Evolutionary conservation across 2,329 filamentous ascomycete genomes (phyloP).

Genomic region (Aspergillus proliferans): DNA sequence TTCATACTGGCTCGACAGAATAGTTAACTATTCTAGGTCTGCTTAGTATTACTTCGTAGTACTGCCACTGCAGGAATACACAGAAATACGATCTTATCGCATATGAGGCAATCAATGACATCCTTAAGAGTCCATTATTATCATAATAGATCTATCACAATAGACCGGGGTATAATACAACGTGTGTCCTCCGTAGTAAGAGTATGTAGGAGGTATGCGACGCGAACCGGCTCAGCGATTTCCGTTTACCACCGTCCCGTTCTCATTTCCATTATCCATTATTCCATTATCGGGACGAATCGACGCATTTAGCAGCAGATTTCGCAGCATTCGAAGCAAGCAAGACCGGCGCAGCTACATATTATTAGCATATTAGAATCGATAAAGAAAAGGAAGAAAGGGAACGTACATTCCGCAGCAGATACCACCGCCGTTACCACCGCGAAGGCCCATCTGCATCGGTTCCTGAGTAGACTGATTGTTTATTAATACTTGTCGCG

Average conservation of each 20-base stretch:
- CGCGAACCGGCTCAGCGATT: neutral
- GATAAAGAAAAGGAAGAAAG: neutral
- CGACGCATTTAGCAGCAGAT: slow-evolving; percentile 24
- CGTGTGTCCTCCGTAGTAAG: slow-evolving; percentile 49
- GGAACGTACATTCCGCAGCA: slow-evolving; percentile 30
- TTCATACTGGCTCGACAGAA: no score
- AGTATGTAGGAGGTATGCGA: no score
- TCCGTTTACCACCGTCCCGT: neutral
- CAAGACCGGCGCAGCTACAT: slow-evolving; percentile 26
- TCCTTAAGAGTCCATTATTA: no score
- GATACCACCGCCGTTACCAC: slow-evolving; percentile 23
- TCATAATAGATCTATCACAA: neutral
- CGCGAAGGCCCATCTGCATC: slow-evolving; percentile 25
- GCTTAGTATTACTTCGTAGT: no score
- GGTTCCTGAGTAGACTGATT: slow-evolving; percentile 18
- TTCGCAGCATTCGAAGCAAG: slow-evolving; percentile 30
- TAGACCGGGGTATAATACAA: neutral
- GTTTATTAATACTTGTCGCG: slow-evolving; percentile 4
- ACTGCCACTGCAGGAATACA: no score
- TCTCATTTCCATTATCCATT: neutral
- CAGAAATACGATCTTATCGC: no score
- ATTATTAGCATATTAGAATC: slow-evolving; percentile 2
- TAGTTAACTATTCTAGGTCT: no score
- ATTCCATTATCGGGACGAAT: neutral
- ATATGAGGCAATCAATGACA: no score